Evolutionary conservation across 164 flowering plant genomes (phyloP).

Genomic region (Nymphaea colorata): DNA sequence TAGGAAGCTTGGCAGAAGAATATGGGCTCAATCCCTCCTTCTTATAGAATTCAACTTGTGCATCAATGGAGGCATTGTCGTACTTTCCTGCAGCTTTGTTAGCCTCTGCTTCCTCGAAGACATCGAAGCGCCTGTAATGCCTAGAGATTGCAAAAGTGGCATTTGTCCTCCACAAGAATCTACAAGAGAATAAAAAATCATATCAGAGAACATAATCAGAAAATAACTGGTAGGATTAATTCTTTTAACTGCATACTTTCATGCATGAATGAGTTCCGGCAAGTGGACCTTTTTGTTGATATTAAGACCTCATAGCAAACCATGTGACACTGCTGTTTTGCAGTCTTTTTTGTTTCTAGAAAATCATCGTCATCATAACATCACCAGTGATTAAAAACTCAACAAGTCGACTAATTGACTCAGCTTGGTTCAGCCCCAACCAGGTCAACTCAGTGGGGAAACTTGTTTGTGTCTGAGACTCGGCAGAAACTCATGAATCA

Average conservation of each 20-base stretch:
- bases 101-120: conserved; percentile 91
- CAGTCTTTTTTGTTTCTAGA: no score
- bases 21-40: conserved; percentile 83
- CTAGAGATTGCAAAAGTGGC: conserved; percentile 89
- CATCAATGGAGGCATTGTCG: conserved; percentile 74
- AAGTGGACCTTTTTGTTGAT: no score
- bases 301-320: no score
- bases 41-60: conserved; percentile 71
- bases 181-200: conserved; percentile 13
- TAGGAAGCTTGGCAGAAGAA: conserved; percentile 76
- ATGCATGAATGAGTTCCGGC: neutral
- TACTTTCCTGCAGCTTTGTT: conserved; percentile 95
- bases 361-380: no score
- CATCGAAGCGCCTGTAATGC: conserved; percentile 90
- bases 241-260: neutral
- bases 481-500: no score
- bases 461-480: no score
- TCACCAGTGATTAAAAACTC: no score
- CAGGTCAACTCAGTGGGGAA: no score
- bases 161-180: conserved; percentile 86
- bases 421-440: no score
- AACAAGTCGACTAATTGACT: no score
- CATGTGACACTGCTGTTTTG: no score
- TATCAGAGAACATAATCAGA: neutral
- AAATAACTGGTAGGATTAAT: neutral